Evolutionary conservation across 345 rosid genomes (phyloP), one percentile per base, ranked within the genome.

Genomic region (Moringa oleifera): DNA sequence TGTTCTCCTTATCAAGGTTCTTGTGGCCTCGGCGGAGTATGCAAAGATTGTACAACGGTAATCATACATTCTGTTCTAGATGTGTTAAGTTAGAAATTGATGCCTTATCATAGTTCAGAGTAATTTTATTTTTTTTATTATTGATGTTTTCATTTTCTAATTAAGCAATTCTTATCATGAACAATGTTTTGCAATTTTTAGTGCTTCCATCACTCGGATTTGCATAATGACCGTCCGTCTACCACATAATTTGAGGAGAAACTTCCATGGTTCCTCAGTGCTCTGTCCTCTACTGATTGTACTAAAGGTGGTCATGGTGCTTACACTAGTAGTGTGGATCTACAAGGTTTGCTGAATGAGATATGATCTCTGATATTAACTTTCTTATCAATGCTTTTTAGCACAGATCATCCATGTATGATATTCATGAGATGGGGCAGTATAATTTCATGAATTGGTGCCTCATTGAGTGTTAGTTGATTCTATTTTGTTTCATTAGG

Each of bases 231-330:
- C 59, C 97, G 97, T n/a, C 99, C 97, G 19, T 85, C 95, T 53
- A 88, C 97, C 16, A 46, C 72, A 58, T 96, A 91, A 62, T 94
- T 91, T 55, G 84, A 54, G 82, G 93, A 87, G 74, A 94, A 91
- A 77, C 93, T 94, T 67, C 99, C 99, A 61, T 91, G 95, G 95
- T 94, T 94, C 80, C 97, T 94, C 45, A 75, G 69, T 57, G 89
- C 97, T 49, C 78, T 94, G 71, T 97, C 99, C 51, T 94, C 99
- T 31, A 88, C 91, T 56, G 96, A 89, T 67, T 94, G 99, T 83
- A 88, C 99, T 21, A 94, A 94, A 82, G 99, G 95, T 51, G 99
- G 99, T 60, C 96, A 82, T 75, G 97, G 99, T 73, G 99, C 99
- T 69, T 91, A 94, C 73, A 81, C 91, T 28, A 81, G 57, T 79